Base-by-base conservation (phyloP, 768 basidiomycete genomes). In the Macrocybe gigantea region DNA sequence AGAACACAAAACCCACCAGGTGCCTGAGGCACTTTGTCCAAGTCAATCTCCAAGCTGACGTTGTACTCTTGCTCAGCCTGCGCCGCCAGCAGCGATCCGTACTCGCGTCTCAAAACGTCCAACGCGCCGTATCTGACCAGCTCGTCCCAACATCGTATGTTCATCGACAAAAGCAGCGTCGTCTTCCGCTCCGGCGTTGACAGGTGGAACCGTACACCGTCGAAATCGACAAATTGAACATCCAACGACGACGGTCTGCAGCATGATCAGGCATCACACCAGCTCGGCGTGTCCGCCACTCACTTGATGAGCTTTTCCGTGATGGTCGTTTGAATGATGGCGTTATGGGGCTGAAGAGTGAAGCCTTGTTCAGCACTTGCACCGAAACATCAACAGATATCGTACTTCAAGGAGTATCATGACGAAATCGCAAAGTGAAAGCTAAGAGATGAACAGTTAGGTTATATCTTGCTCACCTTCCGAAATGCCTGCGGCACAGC, bases 221-320 rank as follows among this genome's bases (percentile, higher is more conserved):
- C 96, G 56, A 93, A 99, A 69, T 99, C 96, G 45, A 98, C 96
- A 58, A 99, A 99, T 49, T 90, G 81, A 48, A 98, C 87, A 71
- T 99, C 96, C 51, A 97, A 74, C 31, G 88, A 83, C 5, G 88
- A 82, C 10, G 95, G 93, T 64, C 94, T 99, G 62, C 31, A 41
- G 30, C 45, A 15, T 22, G 29, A 45, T 59, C 40, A 61, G 54
- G 11, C 3, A 38, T 11, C 36, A 38, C 36, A 38, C 6, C 7
- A 41, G 22, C 22, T 29, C 15, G 22, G 13, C 22, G 41, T 5
- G 11, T 41, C 7, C 10, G 5, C 32, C 5, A 52, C 56, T 57
- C 62, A 94, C 95, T 93, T 95, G 55, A 71, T 68, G 50, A 86
- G 77, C 68, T 95, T 93, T 57, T 97, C 94, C 5, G 79, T 70